Percentiles rank a stretch among this genome's conserved stretches.
These are phyloP conservation scores for Jatropha curcas DNA, from an alignment of 345 rosid genomes.

Conservation along the genomic window DNA sequence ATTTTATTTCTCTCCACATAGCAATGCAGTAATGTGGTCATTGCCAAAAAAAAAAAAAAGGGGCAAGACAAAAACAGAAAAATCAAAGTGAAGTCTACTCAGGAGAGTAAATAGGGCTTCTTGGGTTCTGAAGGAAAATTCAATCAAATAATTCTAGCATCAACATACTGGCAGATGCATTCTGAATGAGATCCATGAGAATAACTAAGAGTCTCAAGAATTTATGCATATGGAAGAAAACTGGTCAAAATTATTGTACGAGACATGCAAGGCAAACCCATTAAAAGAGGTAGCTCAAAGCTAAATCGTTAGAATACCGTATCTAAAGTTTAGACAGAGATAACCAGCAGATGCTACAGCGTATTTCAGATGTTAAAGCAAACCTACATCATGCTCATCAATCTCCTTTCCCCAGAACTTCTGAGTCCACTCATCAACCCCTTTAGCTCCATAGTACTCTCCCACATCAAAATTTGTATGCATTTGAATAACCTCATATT, in stretches of 20 bases:
- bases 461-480: constrained; percentile 52
- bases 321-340: constrained; percentile 7
- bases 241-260: not conserved
- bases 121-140: not conserved
- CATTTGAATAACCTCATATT: constrained; percentile 54
- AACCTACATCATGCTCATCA: constrained; percentile 60
- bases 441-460: constrained; percentile 74
- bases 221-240: not conserved
- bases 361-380: not conserved
- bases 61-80: not conserved
- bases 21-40: not conserved
- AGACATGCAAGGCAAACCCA: not conserved
- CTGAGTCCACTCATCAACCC: constrained; percentile 66
- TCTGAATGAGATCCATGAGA: not conserved
- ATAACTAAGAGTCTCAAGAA: not conserved
- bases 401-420: constrained; percentile 69
- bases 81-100: not conserved
- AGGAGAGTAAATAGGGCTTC: not conserved
- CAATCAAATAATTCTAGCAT: not conserved
- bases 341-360: not conserved
- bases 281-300: not conserved
- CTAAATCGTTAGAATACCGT: not conserved
- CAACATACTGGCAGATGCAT: not conserved
- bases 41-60: too few relatives aligned
- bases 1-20: not conserved